Evolutionary conservation across 106 monocot genomes (phyloP).

Genomic region (Dendrobium nobile): DNA sequence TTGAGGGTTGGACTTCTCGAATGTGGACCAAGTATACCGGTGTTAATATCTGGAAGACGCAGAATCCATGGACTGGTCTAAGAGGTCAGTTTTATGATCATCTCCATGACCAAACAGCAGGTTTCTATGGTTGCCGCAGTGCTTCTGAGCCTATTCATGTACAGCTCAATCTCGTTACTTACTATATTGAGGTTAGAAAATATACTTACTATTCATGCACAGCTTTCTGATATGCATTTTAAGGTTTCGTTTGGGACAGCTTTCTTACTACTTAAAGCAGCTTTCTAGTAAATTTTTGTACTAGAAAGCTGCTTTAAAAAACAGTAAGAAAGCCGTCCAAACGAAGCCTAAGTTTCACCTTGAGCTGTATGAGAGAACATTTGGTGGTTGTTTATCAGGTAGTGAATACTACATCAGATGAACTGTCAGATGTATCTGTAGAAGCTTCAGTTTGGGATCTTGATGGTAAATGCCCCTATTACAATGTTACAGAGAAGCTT

Average conservation of each 20-base stretch:
- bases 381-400: constrained; percentile 31
- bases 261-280: too few relatives aligned
- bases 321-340: too few relatives aligned
- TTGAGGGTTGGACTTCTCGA: constrained; percentile 87
- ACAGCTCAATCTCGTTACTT: constrained; percentile 76
- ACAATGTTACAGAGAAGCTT: constrained; percentile 64
- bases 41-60: constrained; percentile 93
- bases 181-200: constrained; percentile 69
- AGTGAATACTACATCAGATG: constrained; percentile 71
- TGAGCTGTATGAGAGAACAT: background rate
- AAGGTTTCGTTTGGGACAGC: too few relatives aligned
- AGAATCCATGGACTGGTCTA: constrained; percentile 97
- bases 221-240: background rate
- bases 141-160: constrained; percentile 91
- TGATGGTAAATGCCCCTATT: constrained; percentile 69
- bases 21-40: constrained; percentile 98
- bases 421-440: constrained; percentile 57
- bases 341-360: too few relatives aligned
- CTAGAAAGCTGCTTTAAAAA: too few relatives aligned
- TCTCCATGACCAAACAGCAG: constrained; percentile 92
- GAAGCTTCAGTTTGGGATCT: constrained; percentile 93
- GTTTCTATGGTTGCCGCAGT: constrained; percentile 93
- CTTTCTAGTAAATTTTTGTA: too few relatives aligned
- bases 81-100: constrained; percentile 98
- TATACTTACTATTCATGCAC: background rate